phyloP scores from a whole-genome alignment of 2,329 filamentous ascomycete species.

The Fusarium sp. region DNA sequence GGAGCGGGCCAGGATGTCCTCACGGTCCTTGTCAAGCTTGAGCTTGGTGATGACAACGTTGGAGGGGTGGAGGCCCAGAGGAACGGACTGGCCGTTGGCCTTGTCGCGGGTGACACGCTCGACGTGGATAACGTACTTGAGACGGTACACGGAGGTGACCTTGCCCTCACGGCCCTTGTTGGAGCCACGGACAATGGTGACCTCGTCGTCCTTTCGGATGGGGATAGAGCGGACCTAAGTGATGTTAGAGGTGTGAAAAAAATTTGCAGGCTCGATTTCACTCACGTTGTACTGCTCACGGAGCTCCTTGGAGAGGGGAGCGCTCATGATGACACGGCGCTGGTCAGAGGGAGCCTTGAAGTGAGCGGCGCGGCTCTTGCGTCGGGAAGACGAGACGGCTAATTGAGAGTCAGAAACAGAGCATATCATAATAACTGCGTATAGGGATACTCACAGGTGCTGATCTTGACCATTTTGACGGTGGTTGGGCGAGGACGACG shows the following conservation, averaged over 20 bases:
- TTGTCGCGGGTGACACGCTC: constrained; percentile 98
- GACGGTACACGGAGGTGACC: constrained; percentile 96
- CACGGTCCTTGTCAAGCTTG: constrained; percentile 96
- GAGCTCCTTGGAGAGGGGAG: constrained; percentile 95
- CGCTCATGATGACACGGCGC: constrained; percentile 97
- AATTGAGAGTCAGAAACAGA: constrained; percentile 4
- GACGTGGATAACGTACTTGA: constrained; percentile 97
- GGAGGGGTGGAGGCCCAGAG: constrained; percentile 92
- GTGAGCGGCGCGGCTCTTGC: constrained; percentile 99
- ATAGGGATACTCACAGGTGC: constrained; percentile 60
- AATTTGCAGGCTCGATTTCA: background rate
- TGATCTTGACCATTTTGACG: constrained; percentile 78
- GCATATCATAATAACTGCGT: background rate
- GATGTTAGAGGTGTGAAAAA: constrained; percentile 1
- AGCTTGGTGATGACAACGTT: constrained; percentile 99
- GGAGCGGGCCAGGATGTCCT: constrained; percentile 88
- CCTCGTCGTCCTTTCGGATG: constrained; percentile 97
- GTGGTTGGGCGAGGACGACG: constrained; percentile 44
- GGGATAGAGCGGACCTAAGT: constrained; percentile 89
- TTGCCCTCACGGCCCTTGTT: constrained; percentile 99
- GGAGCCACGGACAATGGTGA: constrained; percentile 88
- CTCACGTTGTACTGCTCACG: constrained; percentile 98
- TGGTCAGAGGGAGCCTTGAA: constrained; percentile 94
- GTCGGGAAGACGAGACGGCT: constrained; percentile 82
- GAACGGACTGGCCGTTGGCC: constrained; percentile 95